Evolutionary conservation across 1,284 basidiomycete species (phyloP), one percentile per base, ranked within the genome.

Genomic region (Paramarasmius palmivorus): DNA sequence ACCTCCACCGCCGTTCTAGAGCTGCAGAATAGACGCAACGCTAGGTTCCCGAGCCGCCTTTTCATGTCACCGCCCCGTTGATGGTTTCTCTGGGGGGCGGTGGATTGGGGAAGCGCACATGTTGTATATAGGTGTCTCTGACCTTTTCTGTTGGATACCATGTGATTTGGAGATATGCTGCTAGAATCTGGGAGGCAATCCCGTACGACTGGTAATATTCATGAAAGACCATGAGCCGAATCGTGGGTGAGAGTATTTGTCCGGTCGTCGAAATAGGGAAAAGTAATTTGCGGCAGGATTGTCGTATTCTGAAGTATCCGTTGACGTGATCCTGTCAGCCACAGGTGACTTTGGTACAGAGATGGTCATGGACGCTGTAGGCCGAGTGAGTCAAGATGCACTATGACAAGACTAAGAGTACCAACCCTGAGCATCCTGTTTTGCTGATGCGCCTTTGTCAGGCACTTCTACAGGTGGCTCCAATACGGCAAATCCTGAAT

Each of bases 21-120:
- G 89, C 92, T n/a, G 89, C 88, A 25, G 89, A 90, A 5, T 56
- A 92, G 84, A 61, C 90, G 82, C 59, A n/a, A 92, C 75, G 47
- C 78, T 78, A 1, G 86, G 86, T 0, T n/a, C 84, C 83, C 2
- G 72, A 64, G 14, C 65, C 65, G 46, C 75, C 68, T 15, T 71
- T 52, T 14, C 46, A 77, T n/a, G n/a, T n/a, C n/a, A n/a, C n/a
- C 83, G 50, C 84, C 81, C 80, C 84, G 10, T 82, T 79, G 15
- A 85, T 85, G 2, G 85, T 84, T 57, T 87, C 85, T 64, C 88
- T 88, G 55, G 73, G 77, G 3, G 86, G 86, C 3, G 77, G 72
- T 41, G 65, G 40, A 22, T 6, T 32, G 7, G 14, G 58, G 52
- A 69, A 64, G 23, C 64, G 84, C 66, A 90, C 88, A 55, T 83